These are phyloP conservation scores for Wolfiporia cocos DNA, from an alignment of 1,284 basidiomycete species.

Conservation along the genomic window DNA sequence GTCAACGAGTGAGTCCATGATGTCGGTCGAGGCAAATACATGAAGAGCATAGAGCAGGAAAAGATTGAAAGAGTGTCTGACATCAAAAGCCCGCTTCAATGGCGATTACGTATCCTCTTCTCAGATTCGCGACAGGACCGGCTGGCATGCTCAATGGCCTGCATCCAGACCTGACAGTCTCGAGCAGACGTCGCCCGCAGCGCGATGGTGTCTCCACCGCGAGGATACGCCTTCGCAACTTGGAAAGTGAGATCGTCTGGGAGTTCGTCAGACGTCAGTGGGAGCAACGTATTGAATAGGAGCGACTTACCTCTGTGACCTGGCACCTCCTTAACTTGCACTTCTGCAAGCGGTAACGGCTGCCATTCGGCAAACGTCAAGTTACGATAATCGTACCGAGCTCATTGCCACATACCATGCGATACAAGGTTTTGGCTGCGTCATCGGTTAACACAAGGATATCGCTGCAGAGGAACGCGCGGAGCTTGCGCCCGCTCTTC, in stretches of 20 bases:
- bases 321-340: slow-evolving; percentile 48
- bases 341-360: slow-evolving; percentile 70
- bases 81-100: too few relatives aligned
- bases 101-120: not conserved
- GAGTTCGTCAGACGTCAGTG: not conserved
- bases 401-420: slow-evolving; percentile 69
- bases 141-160: slow-evolving; percentile 38
- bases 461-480: slow-evolving; percentile 76
- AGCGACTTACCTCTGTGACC: slow-evolving; percentile 38
- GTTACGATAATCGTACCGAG: not conserved
- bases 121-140: slow-evolving; percentile 1
- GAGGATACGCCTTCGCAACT: slow-evolving; percentile 59
- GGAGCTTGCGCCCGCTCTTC: slow-evolving; percentile 78
- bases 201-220: slow-evolving; percentile 68
- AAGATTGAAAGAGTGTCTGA: too few relatives aligned
- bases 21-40: too few relatives aligned
- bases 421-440: slow-evolving; percentile 61
- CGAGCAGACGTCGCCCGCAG: slow-evolving; percentile 55
- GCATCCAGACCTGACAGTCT: slow-evolving; percentile 64
- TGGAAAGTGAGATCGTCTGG: slow-evolving; percentile 63
- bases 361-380: too few relatives aligned
- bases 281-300: not conserved
- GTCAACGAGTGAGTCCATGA: too few relatives aligned
- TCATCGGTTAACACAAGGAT: slow-evolving; percentile 77
- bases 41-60: too few relatives aligned